A percentile compares a stretch with the other conserved stretches of the same genome.
Conservation (phyloP, 352 stramenopile species). For the Phytophthora melonis region DNA sequence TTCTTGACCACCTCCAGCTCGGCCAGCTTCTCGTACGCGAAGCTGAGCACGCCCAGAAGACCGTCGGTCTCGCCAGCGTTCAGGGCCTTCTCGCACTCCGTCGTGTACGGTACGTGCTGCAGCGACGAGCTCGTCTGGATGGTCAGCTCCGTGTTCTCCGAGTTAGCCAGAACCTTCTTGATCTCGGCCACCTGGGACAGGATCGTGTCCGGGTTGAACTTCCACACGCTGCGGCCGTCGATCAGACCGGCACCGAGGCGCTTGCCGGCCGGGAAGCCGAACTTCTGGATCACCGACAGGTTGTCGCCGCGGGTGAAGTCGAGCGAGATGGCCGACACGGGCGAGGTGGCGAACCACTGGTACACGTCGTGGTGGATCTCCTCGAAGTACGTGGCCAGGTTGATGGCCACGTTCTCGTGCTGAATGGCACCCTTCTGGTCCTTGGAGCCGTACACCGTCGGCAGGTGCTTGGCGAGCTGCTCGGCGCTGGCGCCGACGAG, state of each 20-base stretch:
- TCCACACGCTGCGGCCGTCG: constrained; percentile 93
- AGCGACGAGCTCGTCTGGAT: constrained; percentile 92
- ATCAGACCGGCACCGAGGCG: constrained; percentile 91
- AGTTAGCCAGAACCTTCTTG: constrained; percentile 63
- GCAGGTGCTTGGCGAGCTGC: constrained; percentile 62
- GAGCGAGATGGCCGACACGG: constrained; percentile 86
- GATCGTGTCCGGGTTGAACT: constrained; percentile 80
- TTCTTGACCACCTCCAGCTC: constrained; percentile 90
- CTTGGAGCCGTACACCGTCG: constrained; percentile 77
- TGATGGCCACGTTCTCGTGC: constrained; percentile 70
- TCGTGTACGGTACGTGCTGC: constrained; percentile 92
- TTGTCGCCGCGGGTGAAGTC: constrained; percentile 94
- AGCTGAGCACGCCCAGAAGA: constrained; percentile 83
- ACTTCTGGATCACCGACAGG: constrained; percentile 84
- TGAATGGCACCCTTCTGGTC: constrained; percentile 62
- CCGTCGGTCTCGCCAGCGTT: constrained; percentile 79
- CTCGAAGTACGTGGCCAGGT: constrained; percentile 91
- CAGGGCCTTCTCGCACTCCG: constrained; percentile 72
- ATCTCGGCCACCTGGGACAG: constrained; percentile 63
- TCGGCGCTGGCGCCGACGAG: constrained; percentile 81
- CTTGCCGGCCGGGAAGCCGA: constrained; percentile 87
- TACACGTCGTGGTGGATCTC: constrained; percentile 90
- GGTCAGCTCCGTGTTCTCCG: constrained; percentile 60
- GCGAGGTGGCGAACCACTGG: constrained; percentile 87
- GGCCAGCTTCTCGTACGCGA: constrained; percentile 91